Percentiles rank a stretch among this genome's conserved stretches.
Evolutionary conservation across 164 flowering plant genomes (phyloP).

Genomic region (Sextonia rubra): DNA sequence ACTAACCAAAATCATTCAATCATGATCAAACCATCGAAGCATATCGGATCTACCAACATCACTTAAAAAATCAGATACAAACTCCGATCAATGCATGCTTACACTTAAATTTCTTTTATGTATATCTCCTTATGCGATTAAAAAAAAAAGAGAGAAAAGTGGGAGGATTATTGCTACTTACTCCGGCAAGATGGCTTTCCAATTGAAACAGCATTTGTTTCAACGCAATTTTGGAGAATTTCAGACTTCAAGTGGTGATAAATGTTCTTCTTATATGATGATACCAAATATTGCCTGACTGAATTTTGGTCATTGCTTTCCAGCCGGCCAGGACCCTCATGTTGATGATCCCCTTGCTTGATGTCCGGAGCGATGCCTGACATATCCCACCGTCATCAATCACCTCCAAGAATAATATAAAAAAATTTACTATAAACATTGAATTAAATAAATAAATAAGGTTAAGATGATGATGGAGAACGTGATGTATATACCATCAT

Average conservation of each 20-base stretch:
- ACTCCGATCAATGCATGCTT: no score
- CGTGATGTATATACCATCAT: background rate
- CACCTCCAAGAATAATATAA: background rate
- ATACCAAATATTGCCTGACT: constrained; percentile 46
- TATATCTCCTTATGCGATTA: background rate
- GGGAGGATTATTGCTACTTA: constrained; percentile 17
- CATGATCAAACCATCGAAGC: no score
- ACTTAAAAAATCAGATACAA: no score
- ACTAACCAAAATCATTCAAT: no score
- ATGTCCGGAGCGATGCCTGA: constrained; percentile 56
- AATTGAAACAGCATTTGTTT: constrained; percentile 5
- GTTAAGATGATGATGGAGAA: background rate
- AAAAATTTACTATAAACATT: background rate
- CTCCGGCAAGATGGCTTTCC: constrained; percentile 25
- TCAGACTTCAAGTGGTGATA: constrained; percentile 49
- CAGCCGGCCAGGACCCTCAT: constrained; percentile 24
- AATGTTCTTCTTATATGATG: constrained; percentile 54
- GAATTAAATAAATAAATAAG: background rate
- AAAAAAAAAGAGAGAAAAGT: background rate
- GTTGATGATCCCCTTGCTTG: constrained; percentile 36
- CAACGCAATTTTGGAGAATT: constrained; percentile 22
- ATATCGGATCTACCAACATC: no score
- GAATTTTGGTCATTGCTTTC: constrained; percentile 52
- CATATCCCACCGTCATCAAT: background rate
- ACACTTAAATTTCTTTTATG: background rate